A percentile compares a stretch with the other conserved stretches of the same genome.
Evolutionary conservation across 1,284 basidiomycete species (phyloP).

Genomic region (Uromyces viciae-fabae): DNA sequence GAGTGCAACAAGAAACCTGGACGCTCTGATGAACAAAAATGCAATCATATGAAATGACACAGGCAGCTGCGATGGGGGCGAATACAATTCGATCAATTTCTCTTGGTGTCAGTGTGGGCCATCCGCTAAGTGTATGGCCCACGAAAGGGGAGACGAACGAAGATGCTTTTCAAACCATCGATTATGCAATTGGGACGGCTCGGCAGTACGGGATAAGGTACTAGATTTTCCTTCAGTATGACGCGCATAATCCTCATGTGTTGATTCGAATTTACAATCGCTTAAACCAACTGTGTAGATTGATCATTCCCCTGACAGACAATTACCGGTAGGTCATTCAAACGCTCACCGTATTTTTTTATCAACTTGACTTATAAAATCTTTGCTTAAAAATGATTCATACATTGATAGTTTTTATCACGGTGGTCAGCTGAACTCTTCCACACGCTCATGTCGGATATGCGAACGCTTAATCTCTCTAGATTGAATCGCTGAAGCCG

Average conservation of each 20-base stretch:
- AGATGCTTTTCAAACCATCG: constrained; percentile 37
- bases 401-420: constrained; percentile 33
- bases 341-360: not conserved
- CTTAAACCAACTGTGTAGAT: not conserved
- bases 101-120: constrained; percentile 30
- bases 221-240: not conserved
- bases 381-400: not conserved
- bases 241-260: not conserved
- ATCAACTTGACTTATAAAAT: not conserved
- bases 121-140: constrained; percentile 40
- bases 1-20: not conserved
- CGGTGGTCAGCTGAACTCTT: constrained; percentile 16
- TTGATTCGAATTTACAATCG: not conserved
- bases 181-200: constrained; percentile 37
- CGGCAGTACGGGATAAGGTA: constrained; percentile 36
- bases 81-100: constrained; percentile 39
- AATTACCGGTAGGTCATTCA: constrained; percentile 28
- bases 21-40: not conserved
- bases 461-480: not conserved
- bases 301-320: constrained; percentile 41
- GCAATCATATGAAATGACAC: not conserved
- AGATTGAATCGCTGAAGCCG: not conserved
- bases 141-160: constrained; percentile 35
- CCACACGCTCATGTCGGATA: not conserved
- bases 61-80: constrained; percentile 42